Conservation (phyloP, 192 early-diverging fungal species). For the Pilobolus umbonatus region DNA sequence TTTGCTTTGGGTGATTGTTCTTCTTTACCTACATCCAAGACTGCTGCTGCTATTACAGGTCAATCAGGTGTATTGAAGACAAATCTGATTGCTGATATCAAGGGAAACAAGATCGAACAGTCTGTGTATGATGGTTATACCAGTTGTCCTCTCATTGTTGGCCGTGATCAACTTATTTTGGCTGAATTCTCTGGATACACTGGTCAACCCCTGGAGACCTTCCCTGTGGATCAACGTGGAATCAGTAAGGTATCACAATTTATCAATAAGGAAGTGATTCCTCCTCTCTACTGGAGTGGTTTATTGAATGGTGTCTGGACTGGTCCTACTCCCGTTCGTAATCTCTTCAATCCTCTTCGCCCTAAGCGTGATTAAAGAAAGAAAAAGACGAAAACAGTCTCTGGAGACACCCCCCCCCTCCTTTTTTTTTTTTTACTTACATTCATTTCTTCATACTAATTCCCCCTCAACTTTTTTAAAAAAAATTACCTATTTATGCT, state of each 20-base stretch:
- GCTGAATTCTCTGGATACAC: slow-evolving; percentile 85
- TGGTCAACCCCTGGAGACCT: slow-evolving; percentile 70
- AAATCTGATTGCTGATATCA: slow-evolving; percentile 64
- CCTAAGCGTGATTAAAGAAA: slow-evolving; percentile 26
- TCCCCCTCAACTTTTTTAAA: background rate
- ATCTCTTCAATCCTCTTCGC: slow-evolving; percentile 38
- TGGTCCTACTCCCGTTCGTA: slow-evolving; percentile 62
- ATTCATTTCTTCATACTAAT: slow-evolving; percentile 1
- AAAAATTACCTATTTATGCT: too few relatives aligned
- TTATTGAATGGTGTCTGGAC: slow-evolving; percentile 77
- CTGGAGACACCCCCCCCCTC: too few relatives aligned
- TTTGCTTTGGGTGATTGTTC: slow-evolving; percentile 82
- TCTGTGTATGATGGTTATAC: slow-evolving; percentile 81
- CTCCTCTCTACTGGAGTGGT: slow-evolving; percentile 75
- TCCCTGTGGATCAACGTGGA: slow-evolving; percentile 76
- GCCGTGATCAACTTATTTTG: slow-evolving; percentile 73
- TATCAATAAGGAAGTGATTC: slow-evolving; percentile 75
- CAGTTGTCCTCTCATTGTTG: slow-evolving; percentile 78
- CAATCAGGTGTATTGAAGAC: slow-evolving; percentile 71
- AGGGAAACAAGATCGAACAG: slow-evolving; percentile 42
- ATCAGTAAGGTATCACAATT: slow-evolving; percentile 64
- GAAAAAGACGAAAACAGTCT: background rate
- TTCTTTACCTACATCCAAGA: slow-evolving; percentile 85
- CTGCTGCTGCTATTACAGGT: slow-evolving; percentile 81
- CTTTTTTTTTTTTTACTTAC: background rate